A percentile compares a stretch with the other conserved stretches of the same genome.
phyloP scores from a whole-genome alignment of 2,329 filamentous ascomycete species.

The Huntiella moniliformis region DNA sequence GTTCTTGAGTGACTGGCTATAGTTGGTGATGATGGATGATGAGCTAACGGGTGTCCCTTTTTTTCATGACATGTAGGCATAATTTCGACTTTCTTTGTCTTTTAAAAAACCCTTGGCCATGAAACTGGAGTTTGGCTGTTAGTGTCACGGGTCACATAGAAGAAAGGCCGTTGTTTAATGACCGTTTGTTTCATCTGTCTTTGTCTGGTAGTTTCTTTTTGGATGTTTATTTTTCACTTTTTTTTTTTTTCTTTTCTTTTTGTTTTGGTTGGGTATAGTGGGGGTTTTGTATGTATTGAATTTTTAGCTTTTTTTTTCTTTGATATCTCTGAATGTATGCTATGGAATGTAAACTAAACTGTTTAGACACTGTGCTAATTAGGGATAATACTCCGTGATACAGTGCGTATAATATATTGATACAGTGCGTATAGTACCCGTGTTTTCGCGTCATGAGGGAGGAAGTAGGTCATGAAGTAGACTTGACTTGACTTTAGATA shows the following conservation, averaged over 20 bases:
- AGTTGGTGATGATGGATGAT: neutral
- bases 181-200: constrained; percentile 4
- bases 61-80: neutral
- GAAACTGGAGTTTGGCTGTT: neutral
- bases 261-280: constrained; percentile 1
- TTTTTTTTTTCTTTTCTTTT: constrained; percentile 13
- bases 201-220: constrained; percentile 14
- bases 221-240: constrained; percentile 12
- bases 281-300: neutral
- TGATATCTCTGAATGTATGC: neutral
- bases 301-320: constrained; percentile 8
- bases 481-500: neutral
- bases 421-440: constrained; percentile 3
- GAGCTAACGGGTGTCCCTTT: neutral
- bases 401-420: neutral
- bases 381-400: neutral
- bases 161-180: neutral
- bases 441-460: constrained; percentile 3
- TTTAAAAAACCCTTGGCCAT: neutral
- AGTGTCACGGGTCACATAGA: neutral
- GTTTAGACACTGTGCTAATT: neutral
- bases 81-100: neutral
- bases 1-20: neutral
- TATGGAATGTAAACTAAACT: neutral
- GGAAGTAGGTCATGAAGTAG: neutral